Base-by-base conservation (phyloP, 345 rosid genomes). In the Anastatica hierochuntica region DNA sequence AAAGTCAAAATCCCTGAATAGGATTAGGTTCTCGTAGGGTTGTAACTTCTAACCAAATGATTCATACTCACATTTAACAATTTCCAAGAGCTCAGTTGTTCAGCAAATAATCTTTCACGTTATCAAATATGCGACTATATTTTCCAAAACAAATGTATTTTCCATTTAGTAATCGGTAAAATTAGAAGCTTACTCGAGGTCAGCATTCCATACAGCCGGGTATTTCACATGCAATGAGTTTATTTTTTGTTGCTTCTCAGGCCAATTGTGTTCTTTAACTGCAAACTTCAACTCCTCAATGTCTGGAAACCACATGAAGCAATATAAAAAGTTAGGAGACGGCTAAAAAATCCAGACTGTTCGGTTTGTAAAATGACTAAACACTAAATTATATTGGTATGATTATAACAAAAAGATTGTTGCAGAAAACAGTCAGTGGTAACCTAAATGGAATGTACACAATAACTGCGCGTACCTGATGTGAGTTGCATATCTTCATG, bases 241-340 rank as follows among this genome's bases (percentile, higher is more conserved):
- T 24, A 92, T 84, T 43, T 73, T 63, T 43, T 81, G 79, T 71
- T 78, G 79, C 72, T 67, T 81, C 71, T 70, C 72, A 13, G 74
- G 70, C 98, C 98, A 92, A 46, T 79, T 68, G 29, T 74, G 69
- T 49, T 87, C 96, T 61, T 53, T 49, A 53, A 74, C 77, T 1
- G 72, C 74, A 70, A 88, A 71, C 76, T 81, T 77, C 73, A 92
- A 67, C 73, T 83, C 95, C 80, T 87, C 95, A 61, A 77, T 56
- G 38, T 73, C 98, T 90, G 74, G 56, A 62, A 53, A 53, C 43
- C 59, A 67, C 31, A 66, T 1, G 23, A 52, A 53, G 24, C 38
- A 53, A 6, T 23, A 45, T 16, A 64, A 55, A 30, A 49, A 37
- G 43, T 64, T 58, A 50, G 26, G 61, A 56, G 29, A 13, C n/a